A percentile compares a stretch with the other conserved stretches of the same genome.
Conservation (phyloP, 306 rosid genomes). For the Trifolium repens region DNA sequence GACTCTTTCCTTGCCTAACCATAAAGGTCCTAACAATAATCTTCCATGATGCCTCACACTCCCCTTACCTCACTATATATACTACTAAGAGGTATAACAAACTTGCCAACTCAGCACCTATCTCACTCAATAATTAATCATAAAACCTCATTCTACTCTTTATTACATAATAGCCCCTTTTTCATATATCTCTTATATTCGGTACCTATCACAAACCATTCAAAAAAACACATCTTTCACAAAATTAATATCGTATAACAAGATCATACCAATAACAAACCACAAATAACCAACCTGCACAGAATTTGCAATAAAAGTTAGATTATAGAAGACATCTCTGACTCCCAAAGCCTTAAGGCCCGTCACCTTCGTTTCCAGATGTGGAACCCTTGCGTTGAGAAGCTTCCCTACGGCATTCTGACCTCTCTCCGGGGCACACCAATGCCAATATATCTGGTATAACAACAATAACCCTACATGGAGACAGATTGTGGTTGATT, state of each 20-base stretch:
- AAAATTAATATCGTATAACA: conserved; percentile 30
- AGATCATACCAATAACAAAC: conserved; percentile 21
- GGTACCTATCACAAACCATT: neutral
- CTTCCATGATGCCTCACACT: no score
- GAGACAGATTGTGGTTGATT: conserved; percentile 24
- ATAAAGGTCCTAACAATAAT: no score
- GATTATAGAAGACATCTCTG: conserved; percentile 91
- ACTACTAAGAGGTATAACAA: no score
- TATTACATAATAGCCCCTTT: no score
- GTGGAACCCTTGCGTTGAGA: conserved; percentile 62
- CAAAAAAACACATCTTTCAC: conserved; percentile 27
- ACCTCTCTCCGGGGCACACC: conserved; percentile 86
- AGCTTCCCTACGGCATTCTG: conserved; percentile 80
- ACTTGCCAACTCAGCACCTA: no score
- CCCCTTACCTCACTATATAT: no score
- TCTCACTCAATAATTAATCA: no score
- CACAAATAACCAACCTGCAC: conserved; percentile 67
- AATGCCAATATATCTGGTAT: conserved; percentile 84
- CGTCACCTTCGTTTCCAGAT: conserved; percentile 76
- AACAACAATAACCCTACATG: conserved; percentile 79
- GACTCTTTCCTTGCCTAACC: no score
- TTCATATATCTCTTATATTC: no score
- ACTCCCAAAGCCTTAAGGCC: conserved; percentile 92
- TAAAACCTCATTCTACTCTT: no score
- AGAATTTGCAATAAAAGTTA: conserved; percentile 93